phyloP scores from a whole-genome alignment of 495 filamentous ascomycete species.

The Schizothecium vesticola region DNA sequence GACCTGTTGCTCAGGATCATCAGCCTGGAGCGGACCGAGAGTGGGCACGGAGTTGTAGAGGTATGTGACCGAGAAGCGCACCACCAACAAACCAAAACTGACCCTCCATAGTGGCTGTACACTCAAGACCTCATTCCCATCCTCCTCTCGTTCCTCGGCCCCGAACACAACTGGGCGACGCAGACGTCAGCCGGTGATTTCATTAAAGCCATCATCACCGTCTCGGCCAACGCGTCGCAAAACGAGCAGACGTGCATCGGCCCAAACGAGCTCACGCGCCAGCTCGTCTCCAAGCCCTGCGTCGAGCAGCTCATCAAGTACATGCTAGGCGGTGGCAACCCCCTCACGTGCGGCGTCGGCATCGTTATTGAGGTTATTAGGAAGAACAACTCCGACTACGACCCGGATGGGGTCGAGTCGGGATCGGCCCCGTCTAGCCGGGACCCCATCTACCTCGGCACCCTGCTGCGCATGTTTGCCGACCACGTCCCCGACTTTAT shows the following conservation, averaged over 20 bases:
- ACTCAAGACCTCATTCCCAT: constrained; percentile 83
- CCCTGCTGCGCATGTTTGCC: constrained; percentile 85
- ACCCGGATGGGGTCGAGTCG: constrained; percentile 78
- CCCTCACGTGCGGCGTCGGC: constrained; percentile 92
- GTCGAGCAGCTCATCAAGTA: constrained; percentile 75
- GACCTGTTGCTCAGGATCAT: constrained; percentile 96
- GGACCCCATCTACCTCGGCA: constrained; percentile 95
- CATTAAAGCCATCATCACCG: constrained; percentile 97
- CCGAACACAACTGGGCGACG: constrained; percentile 74
- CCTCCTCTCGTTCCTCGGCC: constrained; percentile 79
- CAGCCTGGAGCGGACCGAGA: constrained; percentile 88
- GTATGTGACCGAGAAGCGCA: constrained; percentile 43
- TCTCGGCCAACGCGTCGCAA: constrained; percentile 95
- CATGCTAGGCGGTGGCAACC: constrained; percentile 92
- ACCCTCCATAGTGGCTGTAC: constrained; percentile 73
- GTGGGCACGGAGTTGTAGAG: constrained; percentile 89
- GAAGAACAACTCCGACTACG: constrained; percentile 99
- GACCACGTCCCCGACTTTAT: constrained; percentile 93
- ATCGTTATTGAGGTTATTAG: constrained; percentile 98
- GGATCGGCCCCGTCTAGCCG: constrained; percentile 72
- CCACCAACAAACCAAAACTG: neutral
- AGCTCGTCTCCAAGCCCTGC: constrained; percentile 86
- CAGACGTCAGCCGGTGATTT: constrained; percentile 98
- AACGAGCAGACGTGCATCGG: constrained; percentile 98
- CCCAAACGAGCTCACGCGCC: constrained; percentile 91